Evolutionary conservation across 2,329 filamentous ascomycete species (phyloP), one percentile per base, ranked within the genome.

Genomic region (Pyrenochaeta sp.): DNA sequence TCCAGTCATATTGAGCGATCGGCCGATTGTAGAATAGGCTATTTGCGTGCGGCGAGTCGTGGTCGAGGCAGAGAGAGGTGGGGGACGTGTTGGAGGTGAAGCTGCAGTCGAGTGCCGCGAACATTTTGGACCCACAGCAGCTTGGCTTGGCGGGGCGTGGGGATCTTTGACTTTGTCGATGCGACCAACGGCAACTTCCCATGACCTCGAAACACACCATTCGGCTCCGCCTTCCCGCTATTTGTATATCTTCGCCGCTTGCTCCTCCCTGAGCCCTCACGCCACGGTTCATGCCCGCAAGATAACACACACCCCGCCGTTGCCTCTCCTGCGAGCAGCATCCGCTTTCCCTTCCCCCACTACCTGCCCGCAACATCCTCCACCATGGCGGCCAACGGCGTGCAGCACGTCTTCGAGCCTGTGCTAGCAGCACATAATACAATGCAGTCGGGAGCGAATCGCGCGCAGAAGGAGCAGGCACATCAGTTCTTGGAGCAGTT

Each of bases 401-500:
- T 84, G 65, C 85, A 88, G 78, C 88, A 90, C 80, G 86, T 87
- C 78, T 96, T 95, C 80, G 87, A 88, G 80, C 91, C 92, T 63
- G 92, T 99, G 69, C 85, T 98, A 71, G 88, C 90, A 68, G 95
- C 94, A 63, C 89, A 98, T 80, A 87, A 89, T 75, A 95, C 93
- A 64, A 97, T 99, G 93, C 90, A 88, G 74, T 85, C 93, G 76
- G 91, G 90, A 80, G 90, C 88, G 67, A 88, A 94, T 74, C 87
- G 90, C 73, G 86, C 90, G 66, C 88, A 91, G 75, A 98, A 98
- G 83, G 90, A 90, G 77, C 90, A 93, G 78, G 93, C 92, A 59
- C 93, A 97, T 76, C 89, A 94, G 76, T 99, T 90, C 77, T 85
- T 99, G 59, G 91, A 96, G 80, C 89, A 88, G 70, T 99, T 98